These are phyloP conservation scores for Secale cereale DNA, from an alignment of 176 grass and related monocot genomes.

Conservation along the genomic window DNA sequence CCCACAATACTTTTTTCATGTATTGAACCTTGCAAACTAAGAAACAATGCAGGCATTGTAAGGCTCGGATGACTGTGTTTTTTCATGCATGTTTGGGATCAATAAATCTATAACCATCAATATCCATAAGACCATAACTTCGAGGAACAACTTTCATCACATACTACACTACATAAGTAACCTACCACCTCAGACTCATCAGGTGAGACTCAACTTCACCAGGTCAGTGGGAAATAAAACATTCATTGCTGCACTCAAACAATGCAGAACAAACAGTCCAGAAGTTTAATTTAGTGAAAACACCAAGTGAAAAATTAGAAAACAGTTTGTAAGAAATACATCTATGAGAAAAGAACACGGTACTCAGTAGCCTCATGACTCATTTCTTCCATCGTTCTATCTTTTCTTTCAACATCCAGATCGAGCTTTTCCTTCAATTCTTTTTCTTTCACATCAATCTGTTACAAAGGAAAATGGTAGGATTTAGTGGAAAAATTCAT, in stretches of 20 bases:
- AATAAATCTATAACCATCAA: not conserved
- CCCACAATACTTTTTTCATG: not conserved
- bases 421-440: slow-evolving; percentile 95
- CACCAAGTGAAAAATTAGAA: not conserved
- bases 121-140: not conserved
- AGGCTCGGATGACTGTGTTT: not conserved
- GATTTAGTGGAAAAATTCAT: not conserved
- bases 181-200: not conserved
- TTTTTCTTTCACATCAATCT: slow-evolving; percentile 84
- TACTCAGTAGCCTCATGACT: slow-evolving; percentile 61
- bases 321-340: not conserved
- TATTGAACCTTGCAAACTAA: not conserved
- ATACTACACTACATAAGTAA: not conserved
- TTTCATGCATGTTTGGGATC: not conserved
- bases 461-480: not conserved
- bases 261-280: not conserved
- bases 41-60: not conserved
- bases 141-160: not conserved
- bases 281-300: not conserved
- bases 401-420: slow-evolving; percentile 74
- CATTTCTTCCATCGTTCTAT: slow-evolving; percentile 74
- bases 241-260: not conserved
- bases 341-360: slow-evolving; percentile 56
- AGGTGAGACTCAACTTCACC: not conserved
- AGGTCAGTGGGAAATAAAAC: not conserved